Evolutionary conservation across 148 eudicot genomes (phyloP), one percentile per base, ranked within the genome.

Genomic region (Agrostemma githago): DNA sequence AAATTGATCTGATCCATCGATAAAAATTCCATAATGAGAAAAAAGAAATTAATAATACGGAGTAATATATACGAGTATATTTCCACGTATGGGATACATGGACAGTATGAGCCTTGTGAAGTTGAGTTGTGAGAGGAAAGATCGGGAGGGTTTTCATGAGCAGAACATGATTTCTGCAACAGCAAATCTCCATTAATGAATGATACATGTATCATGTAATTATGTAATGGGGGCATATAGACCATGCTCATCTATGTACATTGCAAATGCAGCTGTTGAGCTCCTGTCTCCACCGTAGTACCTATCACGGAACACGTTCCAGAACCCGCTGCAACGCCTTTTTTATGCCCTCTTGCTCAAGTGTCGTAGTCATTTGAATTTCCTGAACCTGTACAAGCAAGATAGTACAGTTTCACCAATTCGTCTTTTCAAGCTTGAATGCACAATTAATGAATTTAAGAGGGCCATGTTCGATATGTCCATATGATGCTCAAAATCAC

Each of bases 261-360:
- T 71, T 65, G 61, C 68, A 65, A 42, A 19, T 54, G 46, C 66
- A 70, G 6, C 42, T 21, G 41, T 63, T 44, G 34, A 37, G 69
- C 21, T 59, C 66, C 11, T 38, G 64, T 21, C 19, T 53, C 41
- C 65, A 34, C n/a, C n/a, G n/a, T n/a, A n/a, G n/a, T n/a, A n/a
- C 4, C 19, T 66, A 66, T 90, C 83, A 94, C 8, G 96, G 97
- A 26, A 95, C 83, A 37, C 98, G 97, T 66, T 90, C 98, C 21
- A 95, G 83, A 15, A 84, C 97, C 14, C 84, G 84, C 77, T 90
- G 97, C 74, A 92, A 74, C 17, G 98, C 97, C 78, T 77, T 85
- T 76, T 95, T 95, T 26, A 95, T 89, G 56, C 98, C 98, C 63
- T 92, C 97, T 80, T 90, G 98, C 80, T 90, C 89, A 65, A 95